Base-by-base conservation (phyloP, 2,329 filamentous ascomycete species). In the Sporothrix humicola region DNA sequence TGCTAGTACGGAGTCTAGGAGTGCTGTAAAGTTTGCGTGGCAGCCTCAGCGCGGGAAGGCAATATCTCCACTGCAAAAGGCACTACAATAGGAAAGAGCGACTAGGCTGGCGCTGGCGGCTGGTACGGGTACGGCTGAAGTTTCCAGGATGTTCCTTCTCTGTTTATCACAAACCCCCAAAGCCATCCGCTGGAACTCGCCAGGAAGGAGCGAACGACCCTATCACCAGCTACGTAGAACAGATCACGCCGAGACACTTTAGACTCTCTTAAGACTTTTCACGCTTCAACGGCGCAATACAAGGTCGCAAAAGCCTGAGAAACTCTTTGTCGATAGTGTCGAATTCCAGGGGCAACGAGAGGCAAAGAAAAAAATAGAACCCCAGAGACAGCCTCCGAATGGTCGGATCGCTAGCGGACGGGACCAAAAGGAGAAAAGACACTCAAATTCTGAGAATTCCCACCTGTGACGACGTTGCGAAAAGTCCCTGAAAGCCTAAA, bases 281-380 rank as follows among this genome's bases (percentile, higher is more conserved):
- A 37, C 31, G 31, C 4, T 37, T 37, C 7, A 37, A 37, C 31
- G 31, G 31, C 31, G 31, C 31, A 37, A 37, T 37, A 37, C 31
- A n/a, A 54, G 3, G 7, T 23, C n/a, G 7, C 23, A 23, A 56
- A 56, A 10, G n/a, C 17, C 52, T 48, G 52, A n/a, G 37, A 15
- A 15, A 5, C 8, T 17, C 37, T 63, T 46, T 63, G 59, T 63
- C 59, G 10, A 23, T 46, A 61, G n/a, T n/a, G 59, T 48, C 48
- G 48, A 37, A 23, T 52, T 23, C 63, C 63, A 68, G 63, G 63
- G 63, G 63, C 63, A 68, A 46, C 44, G 59, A 26, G 46, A 68
- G 65, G 65, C 65, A 68, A 52, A 68, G 65, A 68, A 68, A 68
- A 68, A 68, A 31, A 20, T 31, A 68, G 46, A 68, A 68, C 46